A percentile compares a stretch with the other conserved stretches of the same genome.
Conservation (phyloP, 768 basidiomycete species). For the Suillus plorans region DNA sequence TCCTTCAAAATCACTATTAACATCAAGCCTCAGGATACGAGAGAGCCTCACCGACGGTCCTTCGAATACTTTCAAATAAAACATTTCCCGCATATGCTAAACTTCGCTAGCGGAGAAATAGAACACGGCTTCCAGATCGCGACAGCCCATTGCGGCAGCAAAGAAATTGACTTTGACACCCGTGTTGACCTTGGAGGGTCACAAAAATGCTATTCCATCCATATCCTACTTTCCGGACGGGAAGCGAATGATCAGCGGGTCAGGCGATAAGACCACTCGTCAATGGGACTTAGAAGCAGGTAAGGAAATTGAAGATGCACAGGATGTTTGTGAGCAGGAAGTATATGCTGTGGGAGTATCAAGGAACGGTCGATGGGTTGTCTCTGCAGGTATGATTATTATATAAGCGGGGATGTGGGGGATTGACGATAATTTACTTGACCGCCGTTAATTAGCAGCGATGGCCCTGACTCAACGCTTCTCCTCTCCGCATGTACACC, state of each 20-base stretch:
- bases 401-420: no score
- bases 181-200: no score
- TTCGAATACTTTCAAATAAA: no score
- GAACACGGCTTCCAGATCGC: no score
- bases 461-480: slow-evolving; percentile 34
- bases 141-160: no score
- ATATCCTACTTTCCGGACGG: background rate
- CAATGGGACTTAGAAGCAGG: background rate
- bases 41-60: no score
- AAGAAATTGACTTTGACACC: no score
- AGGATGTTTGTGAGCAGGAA: background rate
- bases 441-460: slow-evolving; percentile 17
- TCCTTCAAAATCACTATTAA: no score
- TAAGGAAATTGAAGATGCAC: background rate
- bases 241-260: background rate
- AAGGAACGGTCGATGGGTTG: background rate
- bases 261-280: background rate
- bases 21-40: no score
- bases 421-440: background rate
- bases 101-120: no score
- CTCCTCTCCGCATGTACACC: slow-evolving; percentile 27
- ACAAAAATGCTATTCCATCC: no score
- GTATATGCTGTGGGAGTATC: background rate
- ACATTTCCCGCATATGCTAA: no score
- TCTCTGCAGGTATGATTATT: background rate